Conservation (phyloP, 345 rosid species). For the Aquilaria sinensis region DNA sequence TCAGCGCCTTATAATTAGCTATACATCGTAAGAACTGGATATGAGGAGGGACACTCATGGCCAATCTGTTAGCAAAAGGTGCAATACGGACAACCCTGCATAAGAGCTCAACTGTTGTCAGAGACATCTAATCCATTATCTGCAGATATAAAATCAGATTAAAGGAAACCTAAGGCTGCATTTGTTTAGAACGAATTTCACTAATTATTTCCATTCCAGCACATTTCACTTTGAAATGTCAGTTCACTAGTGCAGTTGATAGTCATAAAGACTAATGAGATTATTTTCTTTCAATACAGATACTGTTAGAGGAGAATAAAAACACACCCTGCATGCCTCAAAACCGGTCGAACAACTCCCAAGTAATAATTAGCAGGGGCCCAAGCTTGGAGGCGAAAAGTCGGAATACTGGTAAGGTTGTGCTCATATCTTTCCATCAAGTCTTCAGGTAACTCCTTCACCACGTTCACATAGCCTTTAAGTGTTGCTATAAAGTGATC, state of each 20-base stretch:
- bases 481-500: constrained; percentile 73
- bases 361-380: constrained; percentile 58
- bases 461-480: constrained; percentile 61
- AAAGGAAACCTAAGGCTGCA: too few species aligned
- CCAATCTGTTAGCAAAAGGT: constrained; percentile 95
- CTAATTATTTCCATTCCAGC: not conserved
- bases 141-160: constrained; percentile 9
- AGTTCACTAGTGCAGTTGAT: not conserved
- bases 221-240: constrained; percentile 1
- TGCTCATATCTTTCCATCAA: constrained; percentile 51
- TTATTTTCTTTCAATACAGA: too few species aligned
- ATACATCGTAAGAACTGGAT: constrained; percentile 84
- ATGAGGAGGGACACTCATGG: constrained; percentile 88
- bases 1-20: constrained; percentile 79
- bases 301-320: not conserved
- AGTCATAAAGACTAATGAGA: too few species aligned
- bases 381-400: constrained; percentile 75
- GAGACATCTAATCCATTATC: constrained; percentile 1
- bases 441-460: constrained; percentile 62
- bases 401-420: constrained; percentile 57
- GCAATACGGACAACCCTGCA: constrained; percentile 79
- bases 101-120: not conserved
- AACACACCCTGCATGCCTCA: constrained; percentile 68
- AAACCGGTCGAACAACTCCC: constrained; percentile 57
- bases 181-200: too few species aligned